These are phyloP conservation scores for Corylus americana DNA, from an alignment of 306 rosid species.

Conservation along the genomic window DNA sequence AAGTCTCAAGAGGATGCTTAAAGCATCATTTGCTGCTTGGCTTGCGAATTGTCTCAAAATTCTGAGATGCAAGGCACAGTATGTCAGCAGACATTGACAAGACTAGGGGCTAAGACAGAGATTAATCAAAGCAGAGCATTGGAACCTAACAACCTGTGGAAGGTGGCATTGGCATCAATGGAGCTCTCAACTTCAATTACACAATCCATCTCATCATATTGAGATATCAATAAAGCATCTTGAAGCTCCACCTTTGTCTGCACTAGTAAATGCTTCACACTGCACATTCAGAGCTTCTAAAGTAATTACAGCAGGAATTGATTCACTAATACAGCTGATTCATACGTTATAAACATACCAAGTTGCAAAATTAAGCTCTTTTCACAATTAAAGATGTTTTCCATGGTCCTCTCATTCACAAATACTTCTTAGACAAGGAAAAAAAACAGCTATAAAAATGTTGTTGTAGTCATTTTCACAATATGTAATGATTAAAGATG, in stretches of 20 bases:
- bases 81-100: slow-evolving; percentile 33
- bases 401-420: background rate
- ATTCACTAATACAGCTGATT: slow-evolving; percentile 16
- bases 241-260: slow-evolving; percentile 72
- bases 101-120: slow-evolving; percentile 13
- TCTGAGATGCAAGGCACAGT: slow-evolving; percentile 44
- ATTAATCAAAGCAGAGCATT: slow-evolving; percentile 25
- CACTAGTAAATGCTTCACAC: slow-evolving; percentile 71
- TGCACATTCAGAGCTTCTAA: slow-evolving; percentile 40
- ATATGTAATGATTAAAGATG: background rate
- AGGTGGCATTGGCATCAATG: slow-evolving; percentile 71
- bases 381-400: background rate
- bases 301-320: slow-evolving; percentile 30
- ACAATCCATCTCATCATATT: slow-evolving; percentile 56
- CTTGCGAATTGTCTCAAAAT: slow-evolving; percentile 54
- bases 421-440: background rate
- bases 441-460: too few species aligned
- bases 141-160: slow-evolving; percentile 69
- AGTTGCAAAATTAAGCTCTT: background rate
- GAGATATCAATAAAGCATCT: slow-evolving; percentile 58
- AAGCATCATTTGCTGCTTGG: slow-evolving; percentile 57
- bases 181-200: slow-evolving; percentile 82
- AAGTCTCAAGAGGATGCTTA: slow-evolving; percentile 40
- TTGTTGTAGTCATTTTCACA: too few species aligned
- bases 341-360: background rate